phyloP scores from a whole-genome alignment of 192 early-diverging fungal genomes.

The Gamsiella multidivaricata region DNA sequence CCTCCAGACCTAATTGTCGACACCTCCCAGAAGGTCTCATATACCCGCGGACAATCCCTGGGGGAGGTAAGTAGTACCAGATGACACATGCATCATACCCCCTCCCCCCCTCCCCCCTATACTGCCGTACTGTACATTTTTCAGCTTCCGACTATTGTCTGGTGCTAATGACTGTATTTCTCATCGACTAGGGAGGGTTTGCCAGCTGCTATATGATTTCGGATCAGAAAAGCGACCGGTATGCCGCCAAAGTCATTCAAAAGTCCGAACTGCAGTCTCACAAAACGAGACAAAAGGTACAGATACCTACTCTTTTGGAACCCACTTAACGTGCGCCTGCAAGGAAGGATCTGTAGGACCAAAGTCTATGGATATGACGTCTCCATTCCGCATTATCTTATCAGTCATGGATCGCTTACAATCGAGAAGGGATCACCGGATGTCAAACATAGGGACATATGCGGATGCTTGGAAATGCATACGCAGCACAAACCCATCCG shows the following conservation, averaged over 20 bases:
- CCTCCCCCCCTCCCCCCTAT: neutral
- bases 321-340: too few relatives aligned
- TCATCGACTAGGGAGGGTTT: slow-evolving; percentile 82
- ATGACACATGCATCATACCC: neutral
- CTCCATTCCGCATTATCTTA: too few relatives aligned
- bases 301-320: neutral
- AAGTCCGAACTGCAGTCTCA: slow-evolving; percentile 56
- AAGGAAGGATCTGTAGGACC: too few relatives aligned
- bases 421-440: too few relatives aligned
- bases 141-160: neutral
- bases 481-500: too few relatives aligned
- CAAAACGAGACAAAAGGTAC: slow-evolving; percentile 58
- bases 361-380: neutral
- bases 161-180: neutral
- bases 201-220: slow-evolving; percentile 85
- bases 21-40: slow-evolving; percentile 32
- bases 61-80: slow-evolving; percentile 64
- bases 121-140: neutral
- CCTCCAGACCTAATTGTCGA: slow-evolving; percentile 60
- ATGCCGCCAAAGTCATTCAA: slow-evolving; percentile 73
- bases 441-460: neutral
- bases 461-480: too few relatives aligned
- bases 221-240: slow-evolving; percentile 56
- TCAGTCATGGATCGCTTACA: too few relatives aligned
- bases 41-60: slow-evolving; percentile 55